Evolutionary conservation across 1,139 yeast species (phyloP), one percentile per base, ranked within the genome.

Genomic region (Saccharomyces hybrid): DNA sequence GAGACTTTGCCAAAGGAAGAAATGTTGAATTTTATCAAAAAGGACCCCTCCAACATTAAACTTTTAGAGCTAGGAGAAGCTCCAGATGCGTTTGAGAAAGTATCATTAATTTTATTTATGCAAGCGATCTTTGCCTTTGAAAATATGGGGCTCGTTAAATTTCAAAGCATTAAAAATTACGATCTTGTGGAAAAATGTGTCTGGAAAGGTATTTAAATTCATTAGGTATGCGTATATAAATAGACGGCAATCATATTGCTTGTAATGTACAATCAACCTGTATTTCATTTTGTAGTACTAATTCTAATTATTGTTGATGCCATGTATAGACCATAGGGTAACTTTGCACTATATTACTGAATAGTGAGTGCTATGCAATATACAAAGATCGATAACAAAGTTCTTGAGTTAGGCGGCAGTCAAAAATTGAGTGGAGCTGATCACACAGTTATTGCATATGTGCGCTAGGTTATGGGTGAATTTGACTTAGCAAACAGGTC

Each of bases 61-160:
- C 66, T 61, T 55, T 57, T 66, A 51, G 58, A 61, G 34, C 60
- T 60, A 24, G 58, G 63, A 44, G 61, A 61, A 44, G 52, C 66
- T 51, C 68, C 68, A 8, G 73, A 69, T 3, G 67, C 71, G 19
- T 84, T 88, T 86, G 80, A 78, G 42, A 75, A 75, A 51, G 62
- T 77, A 28, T 70, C 79, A 0, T 65, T 83, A 53, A 77, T 83
- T 2, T 75, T 84, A 74, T 83, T 83, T 62, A 69, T 81, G 59
- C 84, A 81, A 58, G 78, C 80, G n/a, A 69, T 83, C 34, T 75
- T 78, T 4, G 86, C 83, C 60, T 69, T 83, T 52, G 78, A 79
- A 52, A 70, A 74, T 52, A 64, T 81, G 26, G 89, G 89, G 0
- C 67, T 82, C 47, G 61, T 82, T 11, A 78, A 78, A 53, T 78